These are phyloP conservation scores for Aspergillus fructus DNA, from an alignment of 2,329 filamentous ascomycete species.

Conservation along the genomic window DNA sequence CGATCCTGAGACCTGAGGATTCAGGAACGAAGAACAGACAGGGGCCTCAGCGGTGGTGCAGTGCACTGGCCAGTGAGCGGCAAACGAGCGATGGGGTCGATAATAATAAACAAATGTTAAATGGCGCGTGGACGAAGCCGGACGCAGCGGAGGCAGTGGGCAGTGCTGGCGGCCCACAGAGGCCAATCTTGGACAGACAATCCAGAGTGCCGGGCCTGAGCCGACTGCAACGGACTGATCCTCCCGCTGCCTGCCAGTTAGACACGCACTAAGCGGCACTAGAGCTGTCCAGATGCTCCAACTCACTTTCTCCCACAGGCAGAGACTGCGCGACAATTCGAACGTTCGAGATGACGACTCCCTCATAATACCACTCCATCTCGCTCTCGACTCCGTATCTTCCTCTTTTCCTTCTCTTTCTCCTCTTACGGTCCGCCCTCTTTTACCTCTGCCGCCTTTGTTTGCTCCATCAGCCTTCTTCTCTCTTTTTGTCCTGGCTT, in stretches of 20 bases:
- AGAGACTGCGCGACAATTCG: neutral
- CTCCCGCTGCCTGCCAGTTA: constrained; percentile 1
- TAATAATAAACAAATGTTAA: neutral
- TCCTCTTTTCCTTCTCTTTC: neutral
- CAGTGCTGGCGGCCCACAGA: neutral
- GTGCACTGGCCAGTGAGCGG: neutral
- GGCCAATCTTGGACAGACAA: constrained; percentile 1
- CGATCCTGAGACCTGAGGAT: neutral
- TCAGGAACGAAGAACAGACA: neutral
- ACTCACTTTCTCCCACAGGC: neutral
- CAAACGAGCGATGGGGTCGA: neutral
- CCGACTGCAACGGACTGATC: constrained; percentile 1
- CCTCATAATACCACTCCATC: neutral
- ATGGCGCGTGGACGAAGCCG: neutral
- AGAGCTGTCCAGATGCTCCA: neutral
- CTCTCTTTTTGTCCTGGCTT: neutral
- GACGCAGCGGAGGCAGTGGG: neutral
- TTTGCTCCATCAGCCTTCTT: neutral
- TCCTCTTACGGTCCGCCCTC: neutral
- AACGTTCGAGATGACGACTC: constrained; percentile 2
- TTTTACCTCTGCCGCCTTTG: neutral
- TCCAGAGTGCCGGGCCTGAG: constrained; percentile 12
- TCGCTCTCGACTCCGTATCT: neutral
- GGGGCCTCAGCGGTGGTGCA: neutral
- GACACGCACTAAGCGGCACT: neutral